These are phyloP conservation scores for Tolypocladium ophioglossoides DNA, from an alignment of 2,329 filamentous ascomycete genomes.

Conservation along the genomic window DNA sequence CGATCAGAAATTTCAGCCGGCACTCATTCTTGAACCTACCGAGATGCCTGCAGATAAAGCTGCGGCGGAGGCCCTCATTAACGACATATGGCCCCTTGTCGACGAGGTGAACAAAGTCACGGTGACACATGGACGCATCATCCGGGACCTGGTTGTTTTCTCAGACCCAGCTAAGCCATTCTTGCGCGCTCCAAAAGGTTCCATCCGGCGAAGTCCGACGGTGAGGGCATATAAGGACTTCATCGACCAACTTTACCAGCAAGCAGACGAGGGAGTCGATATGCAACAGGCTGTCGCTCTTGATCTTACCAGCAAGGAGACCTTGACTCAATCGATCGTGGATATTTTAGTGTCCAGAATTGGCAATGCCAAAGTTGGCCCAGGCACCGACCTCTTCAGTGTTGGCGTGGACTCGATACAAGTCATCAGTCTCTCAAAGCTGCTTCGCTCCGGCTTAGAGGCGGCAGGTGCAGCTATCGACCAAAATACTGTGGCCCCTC, in stretches of 20 bases:
- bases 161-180: slow-evolving; percentile 31
- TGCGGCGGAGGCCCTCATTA: slow-evolving; percentile 19
- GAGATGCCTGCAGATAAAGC: slow-evolving; percentile 12
- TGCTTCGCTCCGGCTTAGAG: slow-evolving; percentile 10
- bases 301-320: slow-evolving; percentile 11
- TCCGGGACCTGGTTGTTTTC: slow-evolving; percentile 25
- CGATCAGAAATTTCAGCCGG: slow-evolving; percentile 32
- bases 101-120: slow-evolving; percentile 30
- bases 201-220: slow-evolving; percentile 28
- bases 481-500: slow-evolving; percentile 8
- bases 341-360: slow-evolving; percentile 6
- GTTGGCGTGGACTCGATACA: slow-evolving; percentile 30
- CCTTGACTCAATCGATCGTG: slow-evolving; percentile 13
- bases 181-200: slow-evolving; percentile 32
- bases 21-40: slow-evolving; percentile 34
- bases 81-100: slow-evolving; percentile 32
- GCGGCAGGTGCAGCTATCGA: slow-evolving; percentile 4
- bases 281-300: slow-evolving; percentile 1
- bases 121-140: slow-evolving; percentile 35
- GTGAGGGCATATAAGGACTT: slow-evolving; percentile 31
- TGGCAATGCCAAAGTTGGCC: slow-evolving; percentile 8
- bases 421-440: slow-evolving; percentile 15
- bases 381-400: slow-evolving; percentile 24
- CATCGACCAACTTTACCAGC: slow-evolving; percentile 31
- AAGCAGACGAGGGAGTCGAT: slow-evolving; percentile 5